Percentiles rank a stretch among this genome's conserved stretches.
phyloP scores from a whole-genome alignment of 139 green algal species.

The Chara braunii region DNA sequence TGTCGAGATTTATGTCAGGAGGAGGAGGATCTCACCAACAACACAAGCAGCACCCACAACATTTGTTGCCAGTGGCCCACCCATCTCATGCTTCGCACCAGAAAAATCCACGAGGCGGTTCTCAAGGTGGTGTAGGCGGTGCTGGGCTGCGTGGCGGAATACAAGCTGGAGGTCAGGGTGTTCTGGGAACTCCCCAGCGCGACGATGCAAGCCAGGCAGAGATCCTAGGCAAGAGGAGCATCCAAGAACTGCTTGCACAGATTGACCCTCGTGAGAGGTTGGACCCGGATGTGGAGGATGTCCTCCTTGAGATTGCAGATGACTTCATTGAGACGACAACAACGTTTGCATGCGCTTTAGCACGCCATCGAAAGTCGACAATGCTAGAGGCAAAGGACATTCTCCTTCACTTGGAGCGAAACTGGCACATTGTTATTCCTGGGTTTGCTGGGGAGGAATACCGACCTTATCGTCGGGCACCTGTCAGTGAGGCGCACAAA shows the following conservation, averaged over 20 bases:
- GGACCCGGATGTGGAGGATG: slow-evolving; percentile 36
- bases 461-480: slow-evolving; percentile 10
- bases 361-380: slow-evolving; percentile 22
- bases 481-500: background rate
- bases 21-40: too few relatives aligned
- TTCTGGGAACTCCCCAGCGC: background rate
- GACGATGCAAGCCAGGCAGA: background rate
- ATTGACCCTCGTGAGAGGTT: slow-evolving; percentile 28
- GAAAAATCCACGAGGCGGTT: too few relatives aligned
- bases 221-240: background rate
- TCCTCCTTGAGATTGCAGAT: slow-evolving; percentile 41
- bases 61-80: background rate
- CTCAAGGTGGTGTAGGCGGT: background rate
- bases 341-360: slow-evolving; percentile 29
- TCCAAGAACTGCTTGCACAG: slow-evolving; percentile 21
- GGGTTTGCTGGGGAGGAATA: slow-evolving; percentile 34
- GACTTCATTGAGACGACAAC: slow-evolving; percentile 43
- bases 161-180: background rate
- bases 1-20: too few relatives aligned
- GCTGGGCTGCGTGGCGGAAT: background rate
- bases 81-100: background rate
- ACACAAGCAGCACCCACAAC: too few relatives aligned
- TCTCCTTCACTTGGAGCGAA: slow-evolving; percentile 40
- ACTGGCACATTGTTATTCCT: slow-evolving; percentile 44
- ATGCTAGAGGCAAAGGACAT: slow-evolving; percentile 43